Base-by-base conservation (phyloP, 1,284 basidiomycete genomes). In the Anthracocystis setariae region DNA sequence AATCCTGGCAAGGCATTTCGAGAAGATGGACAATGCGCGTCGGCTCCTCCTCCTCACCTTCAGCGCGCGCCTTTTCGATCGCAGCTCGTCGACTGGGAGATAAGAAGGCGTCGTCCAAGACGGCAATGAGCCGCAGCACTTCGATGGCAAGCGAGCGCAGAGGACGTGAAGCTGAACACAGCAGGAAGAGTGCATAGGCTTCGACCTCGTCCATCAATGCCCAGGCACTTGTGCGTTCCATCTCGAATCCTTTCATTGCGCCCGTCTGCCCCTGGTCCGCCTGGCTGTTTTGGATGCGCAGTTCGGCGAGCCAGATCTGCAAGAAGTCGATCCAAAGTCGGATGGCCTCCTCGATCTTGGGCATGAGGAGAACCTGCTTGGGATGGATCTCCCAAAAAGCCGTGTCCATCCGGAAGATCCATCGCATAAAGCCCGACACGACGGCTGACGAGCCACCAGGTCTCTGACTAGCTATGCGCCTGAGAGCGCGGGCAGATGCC, bases 251-350 rank as follows among this genome's bases (percentile, higher is more conserved):
- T 45, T 73, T 73, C 13, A 39, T 49, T 10, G 51, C 33, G 0
- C 55, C 63, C 0, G 50, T n/a, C 27, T 48, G 45, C 12, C 45
- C 49, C 15, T 68, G 72, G 5, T 80, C 71, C 5, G 80, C 73
- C 13, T 52, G 52, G n/a, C 44, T 60, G 45, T 54, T 60, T 49
- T 45, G 78, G 39, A 87, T 66, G 1, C 66, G 51, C 27, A 80
- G 84, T 24, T 85, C 83, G 10, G 85, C 83, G 47, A 85, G 84
- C 89, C 93, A 93, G 7, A 85, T 85, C 53, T 91, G 89, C 8
- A 95, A 87, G 5, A 94, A 84, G 23, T 86, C 87, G 20, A 88
- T 85, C 93, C 94, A 96, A 3, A 94, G 85, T 39, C 86, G 85
- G 25, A 93, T 85, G 1, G 94, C 83, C 12, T 83, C 78, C 40